A percentile compares a stretch with the other conserved stretches of the same genome.
Evolutionary conservation across 257 asterid genomes (phyloP).

Genomic region (Nicotiana tomentosiformis): DNA sequence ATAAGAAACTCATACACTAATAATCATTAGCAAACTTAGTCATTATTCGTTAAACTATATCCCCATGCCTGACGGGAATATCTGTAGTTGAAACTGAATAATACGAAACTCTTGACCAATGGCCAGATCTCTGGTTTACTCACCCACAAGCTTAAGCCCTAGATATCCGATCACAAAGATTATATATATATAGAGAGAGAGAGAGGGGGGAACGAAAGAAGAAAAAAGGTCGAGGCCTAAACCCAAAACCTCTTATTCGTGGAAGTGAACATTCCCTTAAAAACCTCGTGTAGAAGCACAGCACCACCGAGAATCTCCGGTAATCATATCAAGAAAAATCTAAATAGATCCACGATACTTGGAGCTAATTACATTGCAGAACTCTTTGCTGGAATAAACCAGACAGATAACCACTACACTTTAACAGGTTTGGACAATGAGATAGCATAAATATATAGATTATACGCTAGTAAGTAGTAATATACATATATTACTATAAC

Average conservation of each 20-base stretch:
- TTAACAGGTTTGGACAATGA: not conserved
- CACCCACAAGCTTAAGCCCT: not conserved
- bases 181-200: not conserved
- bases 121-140: not conserved
- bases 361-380: not conserved
- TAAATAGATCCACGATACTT: not conserved
- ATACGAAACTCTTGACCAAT: not conserved
- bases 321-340: not conserved
- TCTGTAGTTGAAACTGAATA: not conserved
- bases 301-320: not conserved
- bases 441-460: not conserved
- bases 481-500: not conserved
- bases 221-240: not conserved
- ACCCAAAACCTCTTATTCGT: not conserved
- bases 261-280: not conserved
- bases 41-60: not conserved
- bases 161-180: not conserved
- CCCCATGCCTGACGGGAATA: not conserved
- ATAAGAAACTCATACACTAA: slow-evolving; percentile 15
- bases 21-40: slow-evolving; percentile 7
- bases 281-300: not conserved
- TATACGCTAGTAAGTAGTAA: not conserved
- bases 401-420: not conserved
- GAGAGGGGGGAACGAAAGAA: not conserved
- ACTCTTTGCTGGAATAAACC: not conserved